Percentiles rank a stretch among this genome's conserved stretches.
Evolutionary conservation across 1,284 basidiomycete species (phyloP).

Genomic region (Fistulinella staudtii): DNA sequence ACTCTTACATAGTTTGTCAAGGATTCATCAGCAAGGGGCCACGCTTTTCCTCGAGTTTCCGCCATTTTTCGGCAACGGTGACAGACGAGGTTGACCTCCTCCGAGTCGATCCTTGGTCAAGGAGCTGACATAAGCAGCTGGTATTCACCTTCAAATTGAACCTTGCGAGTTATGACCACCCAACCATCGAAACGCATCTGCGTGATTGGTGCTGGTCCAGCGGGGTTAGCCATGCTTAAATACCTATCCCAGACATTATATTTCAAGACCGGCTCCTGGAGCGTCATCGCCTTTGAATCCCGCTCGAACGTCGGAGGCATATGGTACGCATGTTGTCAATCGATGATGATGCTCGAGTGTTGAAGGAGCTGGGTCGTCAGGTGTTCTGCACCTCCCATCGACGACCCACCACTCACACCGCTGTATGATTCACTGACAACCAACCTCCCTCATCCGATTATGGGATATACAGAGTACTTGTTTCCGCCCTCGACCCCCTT

Average conservation of each 20-base stretch:
- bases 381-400: constrained; percentile 50
- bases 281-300: constrained; percentile 54
- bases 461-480: constrained; percentile 58
- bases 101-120: constrained; percentile 76
- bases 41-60: constrained; percentile 74
- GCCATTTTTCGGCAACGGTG: constrained; percentile 41
- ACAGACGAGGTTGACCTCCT: constrained; percentile 50
- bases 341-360: too few species aligned
- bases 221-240: constrained; percentile 65
- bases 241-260: constrained; percentile 54
- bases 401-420: constrained; percentile 58
- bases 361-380: too few species aligned
- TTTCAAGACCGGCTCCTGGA: constrained; percentile 56
- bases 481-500: constrained; percentile 70
- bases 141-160: too few species aligned
- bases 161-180: background rate
- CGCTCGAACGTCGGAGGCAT: constrained; percentile 65
- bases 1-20: constrained; percentile 88
- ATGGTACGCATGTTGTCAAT: too few species aligned
- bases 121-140: background rate
- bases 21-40: constrained; percentile 85
- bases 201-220: constrained; percentile 66
- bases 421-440: constrained; percentile 74
- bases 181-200: constrained; percentile 44
- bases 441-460: constrained; percentile 71